Base-by-base conservation (phyloP, 257 asterid genomes). In the Nicotiana undulata region DNA sequence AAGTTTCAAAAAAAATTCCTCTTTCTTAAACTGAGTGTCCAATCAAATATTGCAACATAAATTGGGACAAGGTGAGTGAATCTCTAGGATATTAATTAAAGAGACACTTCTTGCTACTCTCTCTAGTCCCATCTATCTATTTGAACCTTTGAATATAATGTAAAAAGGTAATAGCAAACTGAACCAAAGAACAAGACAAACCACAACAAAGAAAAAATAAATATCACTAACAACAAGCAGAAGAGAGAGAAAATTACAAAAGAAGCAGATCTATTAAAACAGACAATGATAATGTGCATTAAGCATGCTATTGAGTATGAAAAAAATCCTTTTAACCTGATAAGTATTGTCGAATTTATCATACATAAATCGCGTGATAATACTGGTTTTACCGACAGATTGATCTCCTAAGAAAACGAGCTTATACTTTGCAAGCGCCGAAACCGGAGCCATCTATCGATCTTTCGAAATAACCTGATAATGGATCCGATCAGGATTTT, bases 331-430 rank as follows among this genome's bases (percentile, higher is more conserved):
- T 5, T 40, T 40, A 40, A 90, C 97, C 95, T 94, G 97, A 84
- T 93, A 93, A 79, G 98, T 91, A 63, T 86, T 93, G 44, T 93
- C 98, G 88, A 93, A 93, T 81, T 93, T 93, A 59, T 93, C 97
- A 76, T 93, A 93, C 98, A 93, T 93, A 68, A 93, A 93, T 9
- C 98, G 97, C 82, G 98, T 92, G 83, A 92, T 93, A 64, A 93
- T 93, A 85, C 98, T 93, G 63, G 98, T 93, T 88, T 93, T 93
- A 1, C 98, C 98, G n/a, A 94, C 98, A 8, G 98, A 94, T 82
- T 94, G 98, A 90, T 94, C 97, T 68, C 98, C 98, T 82, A 94
- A 67, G 81, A 92, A 94, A 79, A 94, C 97, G 15, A 94, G 70
- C 84, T 94, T 92, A 87, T 91, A 94, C 97, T 94, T 94, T 13